A percentile compares a stretch with the other conserved stretches of the same genome.
phyloP scores from a whole-genome alignment of 75 land plant species.

The Ceratopteris richardii region DNA sequence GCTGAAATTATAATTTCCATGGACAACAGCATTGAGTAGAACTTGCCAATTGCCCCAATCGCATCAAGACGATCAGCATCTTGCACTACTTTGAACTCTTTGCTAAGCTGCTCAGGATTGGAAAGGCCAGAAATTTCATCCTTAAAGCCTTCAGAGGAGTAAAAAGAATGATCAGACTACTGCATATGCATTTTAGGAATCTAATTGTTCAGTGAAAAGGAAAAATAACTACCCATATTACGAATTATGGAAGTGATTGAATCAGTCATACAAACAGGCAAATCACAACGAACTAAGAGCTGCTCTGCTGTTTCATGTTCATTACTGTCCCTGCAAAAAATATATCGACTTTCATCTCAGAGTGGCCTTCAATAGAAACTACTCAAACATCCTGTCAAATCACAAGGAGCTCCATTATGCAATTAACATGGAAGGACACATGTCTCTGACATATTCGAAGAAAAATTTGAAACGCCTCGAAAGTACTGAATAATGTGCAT shows the following conservation, averaged over 20 bases:
- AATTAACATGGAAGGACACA: too few relatives aligned
- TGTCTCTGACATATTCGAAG: too few relatives aligned
- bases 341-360: not conserved
- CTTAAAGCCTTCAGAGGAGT: conserved; percentile 60
- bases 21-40: too few relatives aligned
- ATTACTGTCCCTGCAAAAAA: conserved; percentile 13
- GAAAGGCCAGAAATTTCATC: conserved; percentile 48
- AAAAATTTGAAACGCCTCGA: too few relatives aligned
- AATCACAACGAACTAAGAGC: conserved; percentile 50
- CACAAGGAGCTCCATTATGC: too few relatives aligned
- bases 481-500: too few relatives aligned
- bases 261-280: conserved; percentile 45
- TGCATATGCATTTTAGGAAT: not conserved
- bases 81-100: conserved; percentile 85
- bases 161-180: not conserved
- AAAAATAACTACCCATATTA: conserved; percentile 54
- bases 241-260: conserved; percentile 55
- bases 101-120: conserved; percentile 9
- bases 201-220: not conserved
- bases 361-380: too few relatives aligned
- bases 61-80: conserved; percentile 99
- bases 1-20: too few relatives aligned
- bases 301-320: conserved; percentile 44
- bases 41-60: conserved; percentile 85
- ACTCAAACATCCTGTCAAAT: too few relatives aligned